Percentiles rank a stretch among this genome's conserved stretches.
phyloP scores from a whole-genome alignment of 108 stramenopile genomes.

The Cylindrotheca fusiformis region DNA sequence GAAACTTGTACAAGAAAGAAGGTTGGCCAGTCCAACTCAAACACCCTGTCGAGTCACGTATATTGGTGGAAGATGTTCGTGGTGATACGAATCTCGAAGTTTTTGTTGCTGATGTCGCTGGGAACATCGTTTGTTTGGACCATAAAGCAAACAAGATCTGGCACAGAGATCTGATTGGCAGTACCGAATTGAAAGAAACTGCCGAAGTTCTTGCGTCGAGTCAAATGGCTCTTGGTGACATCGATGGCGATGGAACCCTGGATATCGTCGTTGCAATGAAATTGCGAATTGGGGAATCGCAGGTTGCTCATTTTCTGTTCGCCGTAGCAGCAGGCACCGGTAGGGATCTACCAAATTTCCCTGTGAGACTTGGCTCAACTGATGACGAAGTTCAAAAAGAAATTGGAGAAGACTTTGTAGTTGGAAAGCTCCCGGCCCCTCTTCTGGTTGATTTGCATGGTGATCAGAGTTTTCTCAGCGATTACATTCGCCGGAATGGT shows the following conservation, averaged over 20 bases:
- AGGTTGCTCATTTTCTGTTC: constrained; percentile 36
- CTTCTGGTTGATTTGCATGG: constrained; percentile 72
- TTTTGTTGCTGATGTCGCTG: constrained; percentile 74
- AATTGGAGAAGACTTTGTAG: constrained; percentile 23
- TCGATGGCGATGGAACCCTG: constrained; percentile 68
- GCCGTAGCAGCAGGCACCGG: constrained; percentile 67
- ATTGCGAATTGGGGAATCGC: constrained; percentile 19
- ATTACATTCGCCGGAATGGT: constrained; percentile 46
- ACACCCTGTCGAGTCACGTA: constrained; percentile 61
- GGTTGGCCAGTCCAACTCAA: constrained; percentile 75
- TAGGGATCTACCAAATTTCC: constrained; percentile 55
- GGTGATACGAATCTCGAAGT: constrained; percentile 77
- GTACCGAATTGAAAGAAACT: constrained; percentile 10
- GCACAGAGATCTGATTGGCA: constrained; percentile 59
- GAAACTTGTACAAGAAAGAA: constrained; percentile 30
- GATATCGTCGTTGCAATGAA: constrained; percentile 55
- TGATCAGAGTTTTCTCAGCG: constrained; percentile 55
- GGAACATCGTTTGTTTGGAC: constrained; percentile 61
- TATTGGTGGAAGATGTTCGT: constrained; percentile 74
- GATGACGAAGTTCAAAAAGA: constrained; percentile 10
- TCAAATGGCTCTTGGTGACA: constrained; percentile 74
- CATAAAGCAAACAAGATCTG: constrained; percentile 64
- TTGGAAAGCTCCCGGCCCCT: constrained; percentile 43
- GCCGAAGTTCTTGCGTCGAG: constrained; percentile 47
- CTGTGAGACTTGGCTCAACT: constrained; percentile 42